These are phyloP conservation scores for Fusarium miscanthi DNA, from an alignment of 2,329 filamentous ascomycete genomes.

Conservation along the genomic window DNA sequence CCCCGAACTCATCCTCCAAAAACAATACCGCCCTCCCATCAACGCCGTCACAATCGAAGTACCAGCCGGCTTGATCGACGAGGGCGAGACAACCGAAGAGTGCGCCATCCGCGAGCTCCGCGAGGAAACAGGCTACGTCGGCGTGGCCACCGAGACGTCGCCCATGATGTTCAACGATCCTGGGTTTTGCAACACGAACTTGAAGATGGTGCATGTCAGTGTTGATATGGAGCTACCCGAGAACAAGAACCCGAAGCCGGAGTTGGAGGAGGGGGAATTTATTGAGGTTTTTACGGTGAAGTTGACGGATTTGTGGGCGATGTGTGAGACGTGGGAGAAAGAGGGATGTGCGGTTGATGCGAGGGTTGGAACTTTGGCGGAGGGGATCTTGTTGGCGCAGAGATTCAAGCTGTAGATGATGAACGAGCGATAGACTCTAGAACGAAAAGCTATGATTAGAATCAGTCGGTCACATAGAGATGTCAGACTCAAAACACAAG, in stretches of 20 bases:
- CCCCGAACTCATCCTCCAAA: constrained; percentile 70
- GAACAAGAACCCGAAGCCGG: constrained; percentile 75
- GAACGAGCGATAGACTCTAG: neutral
- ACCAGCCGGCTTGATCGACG: constrained; percentile 72
- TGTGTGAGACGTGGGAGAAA: constrained; percentile 73
- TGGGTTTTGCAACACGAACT: constrained; percentile 74
- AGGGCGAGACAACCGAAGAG: constrained; percentile 69
- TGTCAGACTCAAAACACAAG: no score
- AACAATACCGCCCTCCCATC: constrained; percentile 73
- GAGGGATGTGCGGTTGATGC: constrained; percentile 84
- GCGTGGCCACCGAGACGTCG: constrained; percentile 64
- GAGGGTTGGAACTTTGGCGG: constrained; percentile 79
- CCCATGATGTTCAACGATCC: constrained; percentile 76
- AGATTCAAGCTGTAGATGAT: constrained; percentile 55
- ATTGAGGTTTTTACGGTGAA: constrained; percentile 82
- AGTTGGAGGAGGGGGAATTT: constrained; percentile 83
- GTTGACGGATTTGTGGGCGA: constrained; percentile 70
- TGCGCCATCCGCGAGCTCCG: constrained; percentile 72
- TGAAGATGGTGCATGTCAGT: constrained; percentile 76
- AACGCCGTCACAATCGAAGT: constrained; percentile 71
- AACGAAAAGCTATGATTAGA: neutral
- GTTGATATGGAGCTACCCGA: constrained; percentile 76
- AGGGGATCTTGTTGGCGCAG: constrained; percentile 80
- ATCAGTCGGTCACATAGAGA: no score
- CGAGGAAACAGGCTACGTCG: constrained; percentile 76